These are phyloP conservation scores for Penicillium digitatum DNA, from an alignment of 2,329 filamentous ascomycete species.

Conservation along the genomic window DNA sequence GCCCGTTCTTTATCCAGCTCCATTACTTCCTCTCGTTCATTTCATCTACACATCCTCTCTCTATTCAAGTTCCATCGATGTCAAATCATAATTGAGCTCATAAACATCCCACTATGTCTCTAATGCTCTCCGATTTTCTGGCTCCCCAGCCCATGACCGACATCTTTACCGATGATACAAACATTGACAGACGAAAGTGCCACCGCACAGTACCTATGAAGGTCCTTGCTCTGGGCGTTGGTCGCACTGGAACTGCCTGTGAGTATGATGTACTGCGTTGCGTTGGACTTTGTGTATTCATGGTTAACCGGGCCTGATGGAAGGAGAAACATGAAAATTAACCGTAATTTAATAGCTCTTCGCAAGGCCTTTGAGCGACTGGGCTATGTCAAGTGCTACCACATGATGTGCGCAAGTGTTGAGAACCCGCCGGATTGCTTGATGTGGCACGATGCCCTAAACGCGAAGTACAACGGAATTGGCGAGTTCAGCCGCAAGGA, in stretches of 20 bases:
- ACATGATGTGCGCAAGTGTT: constrained; percentile 67
- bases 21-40: constrained; percentile 4
- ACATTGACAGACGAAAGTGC: constrained; percentile 64
- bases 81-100: constrained; percentile 5
- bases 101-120: constrained; percentile 28
- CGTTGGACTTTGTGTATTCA: not conserved
- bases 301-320: not conserved
- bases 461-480: constrained; percentile 58
- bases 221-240: constrained; percentile 65
- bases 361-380: constrained; percentile 62
- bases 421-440: constrained; percentile 65
- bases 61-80: not conserved
- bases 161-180: constrained; percentile 59
- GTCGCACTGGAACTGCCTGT: constrained; percentile 68
- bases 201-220: constrained; percentile 67
- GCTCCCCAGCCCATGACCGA: constrained; percentile 42
- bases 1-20: constrained; percentile 19
- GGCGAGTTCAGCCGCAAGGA: constrained; percentile 62
- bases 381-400: constrained; percentile 66
- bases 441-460: constrained; percentile 67
- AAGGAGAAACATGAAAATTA: constrained; percentile 3
- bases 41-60: constrained; percentile 1
- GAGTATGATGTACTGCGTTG: constrained; percentile 30
- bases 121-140: constrained; percentile 37
- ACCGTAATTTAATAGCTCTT: constrained; percentile 48